phyloP scores from a whole-genome alignment of 2,329 filamentous ascomycete genomes.

The Shiraia bambusicola region DNA sequence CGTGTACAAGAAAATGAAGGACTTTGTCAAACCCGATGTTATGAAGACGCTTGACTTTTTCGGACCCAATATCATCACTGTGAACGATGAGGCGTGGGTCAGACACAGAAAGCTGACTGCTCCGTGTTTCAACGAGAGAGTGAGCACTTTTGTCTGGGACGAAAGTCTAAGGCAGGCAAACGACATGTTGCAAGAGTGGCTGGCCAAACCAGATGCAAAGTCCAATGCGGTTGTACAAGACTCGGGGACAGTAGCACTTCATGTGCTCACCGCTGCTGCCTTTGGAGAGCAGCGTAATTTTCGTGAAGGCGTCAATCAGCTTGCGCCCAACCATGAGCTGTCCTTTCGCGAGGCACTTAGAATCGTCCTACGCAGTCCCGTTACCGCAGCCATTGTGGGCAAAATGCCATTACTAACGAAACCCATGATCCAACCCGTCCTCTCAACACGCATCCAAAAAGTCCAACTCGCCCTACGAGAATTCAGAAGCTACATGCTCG shows the following conservation, averaged over 20 bases:
- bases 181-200: constrained; percentile 22
- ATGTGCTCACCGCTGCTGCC: constrained; percentile 42
- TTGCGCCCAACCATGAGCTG: constrained; percentile 17
- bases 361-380: constrained; percentile 29
- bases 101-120: constrained; percentile 48
- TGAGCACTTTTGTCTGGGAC: constrained; percentile 52
- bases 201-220: constrained; percentile 20
- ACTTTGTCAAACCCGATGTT: constrained; percentile 22
- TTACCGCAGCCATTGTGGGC: constrained; percentile 12
- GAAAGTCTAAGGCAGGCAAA: constrained; percentile 62
- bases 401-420: constrained; percentile 7
- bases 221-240: constrained; percentile 33
- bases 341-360: constrained; percentile 24
- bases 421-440: constrained; percentile 12
- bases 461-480: constrained; percentile 9
- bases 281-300: constrained; percentile 27
- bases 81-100: constrained; percentile 41
- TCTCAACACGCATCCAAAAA: constrained; percentile 10
- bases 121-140: constrained; percentile 49
- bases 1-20: constrained; percentile 18
- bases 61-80: constrained; percentile 1
- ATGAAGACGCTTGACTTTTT: constrained; percentile 26
- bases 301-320: constrained; percentile 5
- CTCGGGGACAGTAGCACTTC: constrained; percentile 38
- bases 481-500: constrained; percentile 20